Evolutionary conservation across 768 basidiomycete genomes (phyloP), one percentile per base, ranked within the genome.

Genomic region (Lentinula raphanica): DNA sequence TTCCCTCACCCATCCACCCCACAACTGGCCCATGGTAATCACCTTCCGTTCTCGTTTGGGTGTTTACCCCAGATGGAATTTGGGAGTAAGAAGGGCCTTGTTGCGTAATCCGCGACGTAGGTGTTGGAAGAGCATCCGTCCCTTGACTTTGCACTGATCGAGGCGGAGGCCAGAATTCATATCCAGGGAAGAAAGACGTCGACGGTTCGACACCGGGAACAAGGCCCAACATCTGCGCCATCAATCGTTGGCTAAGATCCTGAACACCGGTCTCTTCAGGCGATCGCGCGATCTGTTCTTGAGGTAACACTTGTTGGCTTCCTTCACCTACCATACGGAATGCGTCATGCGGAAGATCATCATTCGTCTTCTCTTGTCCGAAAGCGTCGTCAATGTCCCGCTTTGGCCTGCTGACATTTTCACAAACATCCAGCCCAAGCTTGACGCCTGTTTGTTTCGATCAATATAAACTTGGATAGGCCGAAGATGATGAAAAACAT

Each of bases 161-260:
- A 72, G 65, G 36, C 80, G 79, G 21, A 9, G 85, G 81, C 51
- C 51, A 53, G n/a, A 32, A 53, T 38, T 53, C 51, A 38, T 53
- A 53, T 6, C 51, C 51, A 27, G 80, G 76, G 66, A 74, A 76
- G 61, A 76, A 80, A 12, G 80, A 79, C 3, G 79, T 78, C 39
- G 85, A 84, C 39, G 84, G 76, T 58, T 86, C 85, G 31, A 85
- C 75, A 28, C 84, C 85, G 45, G 83, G 83, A 59, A 86, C 76
- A 66, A 87, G 68, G 15, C 85, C 86, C 23, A 87, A 70, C 85
- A 87, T 87, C 63, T 86, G 83, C 13, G 86, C 86, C 85, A 87
- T 86, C 58, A 87, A 77, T 48, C 83, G 78, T 32, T 80, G 81
- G 60, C 80, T 81, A 57, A 87, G 72, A 60, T 85, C 85, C 64